Conservation (phyloP, 2,329 filamentous ascomycete genomes). For the Penicillium brasilianum region DNA sequence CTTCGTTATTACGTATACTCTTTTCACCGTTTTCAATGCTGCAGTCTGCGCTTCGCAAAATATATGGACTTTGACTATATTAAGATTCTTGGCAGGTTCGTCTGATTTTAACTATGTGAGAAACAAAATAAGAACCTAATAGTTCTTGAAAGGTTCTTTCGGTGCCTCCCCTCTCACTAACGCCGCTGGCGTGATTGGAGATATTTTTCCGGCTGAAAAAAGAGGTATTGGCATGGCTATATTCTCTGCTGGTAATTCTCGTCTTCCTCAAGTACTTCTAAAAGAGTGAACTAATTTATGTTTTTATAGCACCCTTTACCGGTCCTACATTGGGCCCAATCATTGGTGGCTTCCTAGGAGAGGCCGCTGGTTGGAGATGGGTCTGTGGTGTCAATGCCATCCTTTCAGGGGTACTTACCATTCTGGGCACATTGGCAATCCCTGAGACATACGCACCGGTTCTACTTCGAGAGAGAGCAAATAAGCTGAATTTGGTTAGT, state of each 20-base stretch:
- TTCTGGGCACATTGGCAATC: constrained; percentile 22
- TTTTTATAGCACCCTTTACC: constrained; percentile 69
- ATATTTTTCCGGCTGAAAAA: constrained; percentile 58
- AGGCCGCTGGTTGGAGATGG: constrained; percentile 69
- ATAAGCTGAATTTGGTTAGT: constrained; percentile 29
- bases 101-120: no score
- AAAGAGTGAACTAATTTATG: constrained; percentile 46
- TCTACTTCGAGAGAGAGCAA: constrained; percentile 53
- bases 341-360: constrained; percentile 66
- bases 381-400: constrained; percentile 64
- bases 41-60: constrained; percentile 60
- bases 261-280: no score
- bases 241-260: no score
- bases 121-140: no score
- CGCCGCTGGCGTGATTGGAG: constrained; percentile 57
- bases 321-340: constrained; percentile 68
- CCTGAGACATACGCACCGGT: constrained; percentile 50
- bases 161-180: constrained; percentile 56
- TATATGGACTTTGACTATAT: constrained; percentile 63
- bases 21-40: constrained; percentile 63
- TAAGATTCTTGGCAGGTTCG: constrained; percentile 63
- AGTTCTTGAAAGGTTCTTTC: constrained; percentile 52
- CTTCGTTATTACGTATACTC: constrained; percentile 23
- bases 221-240: constrained; percentile 53
- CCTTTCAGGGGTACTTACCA: constrained; percentile 63